A percentile compares a stretch with the other conserved stretches of the same genome.
phyloP scores from a whole-genome alignment of 768 basidiomycete genomes.

The Leccinum disarticulatum region DNA sequence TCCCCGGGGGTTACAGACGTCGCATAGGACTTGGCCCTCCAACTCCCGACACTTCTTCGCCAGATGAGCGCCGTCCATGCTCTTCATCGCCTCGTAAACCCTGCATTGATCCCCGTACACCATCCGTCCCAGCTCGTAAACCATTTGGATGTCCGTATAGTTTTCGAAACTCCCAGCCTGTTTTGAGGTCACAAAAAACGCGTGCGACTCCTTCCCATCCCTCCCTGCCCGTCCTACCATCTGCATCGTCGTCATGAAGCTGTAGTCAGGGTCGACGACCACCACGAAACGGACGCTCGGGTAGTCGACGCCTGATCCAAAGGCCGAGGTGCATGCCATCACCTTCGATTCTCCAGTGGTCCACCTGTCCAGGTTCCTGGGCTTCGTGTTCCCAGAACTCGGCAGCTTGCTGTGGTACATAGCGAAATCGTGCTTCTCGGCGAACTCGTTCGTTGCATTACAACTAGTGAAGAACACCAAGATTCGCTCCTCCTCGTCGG shows the following conservation, averaged over 20 bases:
- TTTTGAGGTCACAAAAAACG: neutral
- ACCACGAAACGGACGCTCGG: conserved; percentile 2
- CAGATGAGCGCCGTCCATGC: neutral
- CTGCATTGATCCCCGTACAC: conserved; percentile 1
- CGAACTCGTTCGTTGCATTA: neutral
- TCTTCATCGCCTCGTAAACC: neutral
- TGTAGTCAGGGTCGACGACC: neutral
- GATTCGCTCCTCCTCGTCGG: neutral
- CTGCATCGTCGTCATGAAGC: neutral
- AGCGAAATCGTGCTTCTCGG: neutral
- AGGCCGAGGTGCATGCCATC: conserved; percentile 10
- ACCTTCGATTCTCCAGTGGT: neutral
- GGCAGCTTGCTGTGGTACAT: conserved; percentile 1
- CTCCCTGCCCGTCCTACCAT: conserved; percentile 11
- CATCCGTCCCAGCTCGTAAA: neutral
- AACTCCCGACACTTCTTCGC: neutral
- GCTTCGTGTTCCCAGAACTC: neutral
- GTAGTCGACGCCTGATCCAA: conserved; percentile 8
- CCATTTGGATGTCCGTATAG: too few species aligned
- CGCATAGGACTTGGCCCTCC: neutral
- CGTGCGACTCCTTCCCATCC: conserved; percentile 6
- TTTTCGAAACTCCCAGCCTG: neutral
- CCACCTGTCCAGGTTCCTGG: conserved; percentile 5
- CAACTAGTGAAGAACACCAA: neutral
- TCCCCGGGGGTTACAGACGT: conserved; percentile 2